These are phyloP conservation scores for Cruciata laevipes DNA, from an alignment of 257 asterid species.

Conservation along the genomic window DNA sequence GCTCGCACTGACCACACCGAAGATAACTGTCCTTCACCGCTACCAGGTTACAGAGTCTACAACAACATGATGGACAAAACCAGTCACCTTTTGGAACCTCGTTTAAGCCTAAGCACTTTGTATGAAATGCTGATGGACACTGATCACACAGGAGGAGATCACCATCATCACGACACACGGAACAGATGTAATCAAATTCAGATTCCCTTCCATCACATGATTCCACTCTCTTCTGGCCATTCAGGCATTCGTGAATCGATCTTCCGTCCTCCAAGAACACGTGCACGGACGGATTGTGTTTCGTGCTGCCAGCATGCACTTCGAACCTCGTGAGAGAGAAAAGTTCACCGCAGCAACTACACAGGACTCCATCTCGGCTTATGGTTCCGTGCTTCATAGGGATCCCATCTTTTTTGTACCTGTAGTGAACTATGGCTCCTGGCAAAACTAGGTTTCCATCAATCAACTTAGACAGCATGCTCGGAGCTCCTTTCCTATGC, in stretches of 20 bases:
- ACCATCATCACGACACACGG: conserved; percentile 83
- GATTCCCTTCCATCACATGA: not conserved
- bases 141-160: conserved; percentile 72
- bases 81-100: conserved; percentile 87
- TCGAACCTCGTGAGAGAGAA: conserved; percentile 59
- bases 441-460: conserved; percentile 68
- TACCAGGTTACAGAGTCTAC: conserved; percentile 56
- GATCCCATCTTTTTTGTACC: conserved; percentile 28
- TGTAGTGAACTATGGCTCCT: conserved; percentile 55
- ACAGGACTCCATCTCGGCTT: conserved; percentile 80
- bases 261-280: conserved; percentile 74
- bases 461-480: conserved; percentile 69
- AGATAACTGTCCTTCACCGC: conserved; percentile 22
- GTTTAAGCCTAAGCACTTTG: conserved; percentile 75
- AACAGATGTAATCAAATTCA: conserved; percentile 57
- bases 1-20: conserved; percentile 73
- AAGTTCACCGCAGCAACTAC: conserved; percentile 57
- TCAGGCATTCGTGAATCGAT: conserved; percentile 69
- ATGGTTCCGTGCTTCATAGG: conserved; percentile 53
- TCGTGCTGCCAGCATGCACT: conserved; percentile 66
- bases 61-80: conserved; percentile 97
- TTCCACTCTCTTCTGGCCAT: conserved; percentile 10
- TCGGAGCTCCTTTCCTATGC: conserved; percentile 52
- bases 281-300: conserved; percentile 53
- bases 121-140: conserved; percentile 88